Conservation (phyloP, 805 yeast genomes). For the Maudiozyma barnettii region DNA sequence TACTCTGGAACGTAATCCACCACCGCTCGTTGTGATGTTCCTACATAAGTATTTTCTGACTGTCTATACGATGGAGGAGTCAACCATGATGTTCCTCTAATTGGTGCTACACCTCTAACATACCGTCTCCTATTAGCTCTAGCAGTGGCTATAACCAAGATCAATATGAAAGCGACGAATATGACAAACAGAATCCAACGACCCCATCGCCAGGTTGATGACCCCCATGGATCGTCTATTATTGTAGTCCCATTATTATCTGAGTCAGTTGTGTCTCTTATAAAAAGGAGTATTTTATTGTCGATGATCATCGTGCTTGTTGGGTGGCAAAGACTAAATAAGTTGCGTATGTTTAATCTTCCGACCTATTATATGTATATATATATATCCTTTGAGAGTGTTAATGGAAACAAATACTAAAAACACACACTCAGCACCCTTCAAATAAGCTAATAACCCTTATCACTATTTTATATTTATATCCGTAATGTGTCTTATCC, state of each 20-base stretch:
- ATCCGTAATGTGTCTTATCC: no score
- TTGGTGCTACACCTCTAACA: conserved; percentile 40
- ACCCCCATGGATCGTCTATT: conserved; percentile 8
- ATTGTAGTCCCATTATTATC: background rate
- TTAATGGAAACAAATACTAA: no score
- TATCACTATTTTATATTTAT: no score
- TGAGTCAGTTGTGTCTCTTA: background rate
- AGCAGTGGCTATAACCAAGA: conserved; percentile 42
- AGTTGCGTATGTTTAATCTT: background rate
- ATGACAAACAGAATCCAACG: conserved; percentile 62
- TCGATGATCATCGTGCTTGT: background rate
- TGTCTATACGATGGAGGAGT: conserved; percentile 74
- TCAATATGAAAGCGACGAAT: conserved; percentile 39
- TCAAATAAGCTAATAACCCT: no score
- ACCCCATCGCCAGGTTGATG: conserved; percentile 31
- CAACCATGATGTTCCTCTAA: conserved; percentile 75
- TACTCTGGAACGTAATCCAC: conserved; percentile 61
- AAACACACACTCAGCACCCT: no score
- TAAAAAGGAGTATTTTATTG: background rate
- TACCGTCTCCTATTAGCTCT: conserved; percentile 45
- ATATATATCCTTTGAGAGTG: no score
- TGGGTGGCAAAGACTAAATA: background rate
- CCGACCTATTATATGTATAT: no score
- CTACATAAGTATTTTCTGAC: conserved; percentile 48
- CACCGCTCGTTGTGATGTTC: conserved; percentile 13